A percentile compares a stretch with the other conserved stretches of the same genome.
These are phyloP conservation scores for Trichoderma atrobrunneum DNA, from an alignment of 2,329 filamentous ascomycete species.

Conservation along the genomic window DNA sequence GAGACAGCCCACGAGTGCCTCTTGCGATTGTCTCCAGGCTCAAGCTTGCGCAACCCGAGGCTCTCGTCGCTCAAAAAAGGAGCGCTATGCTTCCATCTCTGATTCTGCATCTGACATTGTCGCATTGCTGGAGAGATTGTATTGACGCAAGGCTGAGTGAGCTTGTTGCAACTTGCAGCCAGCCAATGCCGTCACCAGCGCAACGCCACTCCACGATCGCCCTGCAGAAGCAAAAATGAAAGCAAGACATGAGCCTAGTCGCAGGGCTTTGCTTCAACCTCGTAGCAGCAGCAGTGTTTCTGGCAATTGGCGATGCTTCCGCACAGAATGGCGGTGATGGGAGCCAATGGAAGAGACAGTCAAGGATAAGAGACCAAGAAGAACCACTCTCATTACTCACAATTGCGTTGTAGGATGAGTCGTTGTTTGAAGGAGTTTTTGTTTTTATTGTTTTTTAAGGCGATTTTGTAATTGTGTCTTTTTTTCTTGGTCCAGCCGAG, in stretches of 20 bases:
- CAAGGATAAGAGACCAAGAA: neutral
- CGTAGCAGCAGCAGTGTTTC: neutral
- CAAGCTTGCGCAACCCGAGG: neutral
- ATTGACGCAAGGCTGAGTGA: neutral
- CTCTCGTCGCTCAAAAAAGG: neutral
- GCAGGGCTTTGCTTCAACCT: neutral
- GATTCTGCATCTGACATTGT: neutral
- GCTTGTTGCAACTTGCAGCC: neutral
- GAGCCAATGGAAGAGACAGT: neutral
- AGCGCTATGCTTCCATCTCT: neutral
- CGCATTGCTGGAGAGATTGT: neutral
- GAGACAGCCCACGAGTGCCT: neutral
- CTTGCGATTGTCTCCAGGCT: neutral
- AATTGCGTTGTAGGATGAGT: neutral
- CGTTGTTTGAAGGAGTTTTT: neutral
- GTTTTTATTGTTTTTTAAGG: neutral
- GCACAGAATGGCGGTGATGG: neutral
- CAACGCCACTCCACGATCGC: neutral
- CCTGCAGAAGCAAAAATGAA: neutral
- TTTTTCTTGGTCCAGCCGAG: conserved; percentile 9
- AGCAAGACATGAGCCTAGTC: neutral
- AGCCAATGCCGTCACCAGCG: neutral
- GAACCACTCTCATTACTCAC: neutral
- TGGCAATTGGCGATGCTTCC: neutral
- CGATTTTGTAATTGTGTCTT: neutral